Evolutionary conservation across 441 rosid genomes (phyloP).

Genomic region (Euphorbia schlechtendalii): DNA sequence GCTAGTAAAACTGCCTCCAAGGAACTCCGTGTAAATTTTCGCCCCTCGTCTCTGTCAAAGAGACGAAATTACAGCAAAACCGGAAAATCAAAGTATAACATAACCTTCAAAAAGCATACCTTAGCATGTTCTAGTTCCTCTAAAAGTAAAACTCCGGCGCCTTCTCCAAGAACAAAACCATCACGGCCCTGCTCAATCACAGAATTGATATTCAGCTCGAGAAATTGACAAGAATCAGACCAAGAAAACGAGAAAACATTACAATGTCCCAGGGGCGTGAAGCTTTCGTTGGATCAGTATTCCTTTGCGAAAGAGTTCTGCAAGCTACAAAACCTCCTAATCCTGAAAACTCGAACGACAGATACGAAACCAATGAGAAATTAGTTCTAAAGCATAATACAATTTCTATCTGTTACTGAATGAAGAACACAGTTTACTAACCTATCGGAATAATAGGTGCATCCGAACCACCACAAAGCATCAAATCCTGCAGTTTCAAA

Average conservation of each 20-base stretch:
- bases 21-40: constrained; percentile 84
- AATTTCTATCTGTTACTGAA: not conserved
- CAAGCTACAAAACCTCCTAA: constrained; percentile 96
- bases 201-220: constrained; percentile 8
- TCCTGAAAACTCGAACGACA: too few relatives aligned
- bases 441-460: constrained; percentile 88
- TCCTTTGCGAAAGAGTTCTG: constrained; percentile 84
- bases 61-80: not conserved
- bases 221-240: not conserved
- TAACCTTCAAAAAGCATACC: constrained; percentile 31
- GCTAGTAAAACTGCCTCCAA: constrained; percentile 92
- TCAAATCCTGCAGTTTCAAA: constrained; percentile 49
- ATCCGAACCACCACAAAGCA: constrained; percentile 99
- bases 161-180: constrained; percentile 98
- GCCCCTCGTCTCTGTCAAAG: constrained; percentile 78
- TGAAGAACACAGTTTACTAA: constrained; percentile 24
- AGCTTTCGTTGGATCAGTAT: constrained; percentile 82
- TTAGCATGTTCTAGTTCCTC: constrained; percentile 97
- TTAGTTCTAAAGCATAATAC: too few relatives aligned
- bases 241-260: constrained; percentile 2
- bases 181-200: constrained; percentile 60
- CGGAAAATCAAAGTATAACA: not conserved
- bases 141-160: constrained; percentile 92
- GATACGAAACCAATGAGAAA: too few relatives aligned
- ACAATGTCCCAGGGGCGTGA: constrained; percentile 97